These are phyloP conservation scores for Globisporangium takayamanum DNA, from an alignment of 352 stramenopile species.

Conservation along the genomic window DNA sequence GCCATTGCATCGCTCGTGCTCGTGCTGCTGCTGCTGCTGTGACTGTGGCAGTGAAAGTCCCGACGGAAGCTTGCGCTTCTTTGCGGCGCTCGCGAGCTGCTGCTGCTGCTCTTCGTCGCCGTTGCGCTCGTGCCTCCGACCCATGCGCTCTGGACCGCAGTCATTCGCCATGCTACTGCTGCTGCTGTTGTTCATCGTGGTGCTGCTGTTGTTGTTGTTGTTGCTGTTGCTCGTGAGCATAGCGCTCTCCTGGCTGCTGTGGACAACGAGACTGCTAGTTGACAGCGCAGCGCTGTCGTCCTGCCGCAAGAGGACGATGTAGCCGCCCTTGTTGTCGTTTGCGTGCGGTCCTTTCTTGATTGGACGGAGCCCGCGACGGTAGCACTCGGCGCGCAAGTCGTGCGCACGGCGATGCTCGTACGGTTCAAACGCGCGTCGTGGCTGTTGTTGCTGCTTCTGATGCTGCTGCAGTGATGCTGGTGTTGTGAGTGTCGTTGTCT, in stretches of 20 bases:
- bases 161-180: neutral
- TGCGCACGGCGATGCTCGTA: slow-evolving; percentile 74
- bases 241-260: neutral
- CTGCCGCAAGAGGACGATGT: slow-evolving; percentile 64
- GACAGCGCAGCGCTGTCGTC: slow-evolving; percentile 22
- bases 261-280: neutral
- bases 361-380: slow-evolving; percentile 60
- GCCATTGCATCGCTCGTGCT: neutral
- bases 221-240: slow-evolving; percentile 8
- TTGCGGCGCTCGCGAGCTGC: slow-evolving; percentile 16
- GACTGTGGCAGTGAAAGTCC: slow-evolving; percentile 13
- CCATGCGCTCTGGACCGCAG: slow-evolving; percentile 19
- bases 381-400: slow-evolving; percentile 73
- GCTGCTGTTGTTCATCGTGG: slow-evolving; percentile 1
- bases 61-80: slow-evolving; percentile 46
- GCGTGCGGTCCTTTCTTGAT: slow-evolving; percentile 78
- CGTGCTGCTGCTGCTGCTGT: neutral
- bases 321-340: slow-evolving; percentile 85
- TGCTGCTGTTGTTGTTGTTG: slow-evolving; percentile 11
- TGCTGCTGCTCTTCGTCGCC: slow-evolving; percentile 10
- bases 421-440: slow-evolving; percentile 46
- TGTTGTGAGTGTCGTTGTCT: neutral
- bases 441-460: slow-evolving; percentile 33
- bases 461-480: slow-evolving; percentile 25
- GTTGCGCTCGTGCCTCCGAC: slow-evolving; percentile 12